These are phyloP conservation scores for Saccharomycopsis sp. DNA, from an alignment of 805 yeast species.

Conservation along the genomic window DNA sequence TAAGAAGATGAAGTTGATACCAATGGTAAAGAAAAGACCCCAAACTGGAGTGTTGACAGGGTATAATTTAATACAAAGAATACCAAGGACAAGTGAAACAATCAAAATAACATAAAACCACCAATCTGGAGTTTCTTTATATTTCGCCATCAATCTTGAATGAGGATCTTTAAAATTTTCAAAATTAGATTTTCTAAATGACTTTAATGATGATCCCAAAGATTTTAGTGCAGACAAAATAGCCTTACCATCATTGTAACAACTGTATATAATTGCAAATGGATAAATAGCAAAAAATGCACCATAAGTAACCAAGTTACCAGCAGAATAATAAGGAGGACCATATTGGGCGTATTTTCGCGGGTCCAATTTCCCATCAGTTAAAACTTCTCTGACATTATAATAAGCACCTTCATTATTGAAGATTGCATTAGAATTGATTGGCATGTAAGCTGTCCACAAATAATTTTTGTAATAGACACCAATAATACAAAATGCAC, in stretches of 20 bases:
- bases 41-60: constrained; percentile 52
- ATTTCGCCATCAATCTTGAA: constrained; percentile 47
- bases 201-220: constrained; percentile 29
- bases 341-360: constrained; percentile 46
- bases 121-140: constrained; percentile 58
- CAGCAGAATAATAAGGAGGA: constrained; percentile 62
- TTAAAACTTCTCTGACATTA: constrained; percentile 40
- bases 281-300: constrained; percentile 52
- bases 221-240: constrained; percentile 34
- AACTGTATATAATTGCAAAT: constrained; percentile 43
- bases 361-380: constrained; percentile 39
- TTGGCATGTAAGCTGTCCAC: constrained; percentile 34
- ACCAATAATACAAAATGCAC: constrained; percentile 31
- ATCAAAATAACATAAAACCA: constrained; percentile 41
- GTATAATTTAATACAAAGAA: constrained; percentile 40
- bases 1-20: constrained; percentile 42
- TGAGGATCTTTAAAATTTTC: constrained; percentile 43
- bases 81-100: constrained; percentile 37
- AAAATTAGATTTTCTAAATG: constrained; percentile 22
- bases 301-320: constrained; percentile 52
- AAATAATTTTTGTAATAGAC: constrained; percentile 36
- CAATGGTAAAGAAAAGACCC: constrained; percentile 49
- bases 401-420: constrained; percentile 45
- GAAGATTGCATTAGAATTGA: constrained; percentile 44
- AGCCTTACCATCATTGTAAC: constrained; percentile 39